Percentiles rank a stretch among this genome's conserved stretches.
These are phyloP conservation scores for Nemania sp. DNA, from an alignment of 2,329 filamentous ascomycete species.

Conservation along the genomic window DNA sequence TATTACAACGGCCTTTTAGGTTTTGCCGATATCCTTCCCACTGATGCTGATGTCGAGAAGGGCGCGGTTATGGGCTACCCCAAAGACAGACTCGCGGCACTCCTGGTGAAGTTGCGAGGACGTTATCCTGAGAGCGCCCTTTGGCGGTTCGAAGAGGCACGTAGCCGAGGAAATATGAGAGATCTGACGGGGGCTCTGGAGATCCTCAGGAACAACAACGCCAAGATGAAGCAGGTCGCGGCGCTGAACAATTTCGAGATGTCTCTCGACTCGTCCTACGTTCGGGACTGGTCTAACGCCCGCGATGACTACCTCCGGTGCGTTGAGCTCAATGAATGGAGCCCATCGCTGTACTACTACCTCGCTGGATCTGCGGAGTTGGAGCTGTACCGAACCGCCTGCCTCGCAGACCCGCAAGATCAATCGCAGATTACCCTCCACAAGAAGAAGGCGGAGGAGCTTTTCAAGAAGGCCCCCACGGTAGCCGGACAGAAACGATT, in stretches of 20 bases:
- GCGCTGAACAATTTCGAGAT: conserved; percentile 86
- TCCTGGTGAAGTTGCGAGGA: conserved; percentile 74
- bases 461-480: conserved; percentile 71
- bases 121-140: conserved; percentile 82
- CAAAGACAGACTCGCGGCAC: conserved; percentile 63
- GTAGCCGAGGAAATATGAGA: conserved; percentile 70
- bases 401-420: conserved; percentile 44
- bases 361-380: conserved; percentile 79
- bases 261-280: conserved; percentile 76
- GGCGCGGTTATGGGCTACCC: conserved; percentile 73
- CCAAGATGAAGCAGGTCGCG: conserved; percentile 84
- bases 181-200: conserved; percentile 70
- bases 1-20: conserved; percentile 90
- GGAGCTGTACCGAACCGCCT: conserved; percentile 74
- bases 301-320: conserved; percentile 75
- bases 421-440: conserved; percentile 56
- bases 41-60: conserved; percentile 57
- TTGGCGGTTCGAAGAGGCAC: conserved; percentile 87
- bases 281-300: conserved; percentile 76
- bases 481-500: conserved; percentile 85
- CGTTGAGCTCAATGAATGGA: conserved; percentile 87
- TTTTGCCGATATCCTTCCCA: conserved; percentile 84
- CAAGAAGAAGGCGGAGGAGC: conserved; percentile 68
- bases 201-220: conserved; percentile 63
- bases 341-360: conserved; percentile 86